Conservation (phyloP, 805 yeast species). For the Saccharomycopsis fibuligera region DNA sequence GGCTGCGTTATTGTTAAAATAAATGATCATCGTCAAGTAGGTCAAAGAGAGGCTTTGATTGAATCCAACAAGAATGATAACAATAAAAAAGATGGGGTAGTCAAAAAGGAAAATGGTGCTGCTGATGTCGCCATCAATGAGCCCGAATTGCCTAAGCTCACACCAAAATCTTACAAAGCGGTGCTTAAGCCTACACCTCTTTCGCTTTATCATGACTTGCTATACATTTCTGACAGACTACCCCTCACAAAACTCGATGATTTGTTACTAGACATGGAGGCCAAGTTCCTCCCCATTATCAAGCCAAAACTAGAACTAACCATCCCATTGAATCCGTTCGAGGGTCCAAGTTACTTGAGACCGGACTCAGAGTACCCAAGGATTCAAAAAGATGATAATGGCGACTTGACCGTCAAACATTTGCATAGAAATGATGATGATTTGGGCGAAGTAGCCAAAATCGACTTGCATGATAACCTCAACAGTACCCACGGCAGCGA, state of each 20-base stretch:
- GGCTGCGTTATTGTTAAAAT: conserved; percentile 84
- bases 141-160: conserved; percentile 7
- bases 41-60: background rate
- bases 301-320: conserved; percentile 70
- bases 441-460: conserved; percentile 1
- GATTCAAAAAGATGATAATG: conserved; percentile 15
- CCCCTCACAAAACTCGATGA: conserved; percentile 63
- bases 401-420: conserved; percentile 33
- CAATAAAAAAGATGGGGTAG: conserved; percentile 3
- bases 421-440: conserved; percentile 31
- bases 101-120: conserved; percentile 13
- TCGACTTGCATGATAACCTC: conserved; percentile 52
- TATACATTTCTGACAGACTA: conserved; percentile 73
- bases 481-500: conserved; percentile 61
- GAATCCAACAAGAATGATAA: conserved; percentile 8
- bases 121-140: background rate
- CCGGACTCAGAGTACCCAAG: conserved; percentile 45
- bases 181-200: conserved; percentile 74
- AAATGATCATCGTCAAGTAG: conserved; percentile 74
- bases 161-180: conserved; percentile 72
- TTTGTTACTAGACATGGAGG: conserved; percentile 73
- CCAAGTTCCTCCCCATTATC: conserved; percentile 77
- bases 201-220: conserved; percentile 77
- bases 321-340: conserved; percentile 67
- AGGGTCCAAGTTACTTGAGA: conserved; percentile 35